These are phyloP conservation scores for Candida koratica DNA, from an alignment of 805 yeast species.

Conservation along the genomic window DNA sequence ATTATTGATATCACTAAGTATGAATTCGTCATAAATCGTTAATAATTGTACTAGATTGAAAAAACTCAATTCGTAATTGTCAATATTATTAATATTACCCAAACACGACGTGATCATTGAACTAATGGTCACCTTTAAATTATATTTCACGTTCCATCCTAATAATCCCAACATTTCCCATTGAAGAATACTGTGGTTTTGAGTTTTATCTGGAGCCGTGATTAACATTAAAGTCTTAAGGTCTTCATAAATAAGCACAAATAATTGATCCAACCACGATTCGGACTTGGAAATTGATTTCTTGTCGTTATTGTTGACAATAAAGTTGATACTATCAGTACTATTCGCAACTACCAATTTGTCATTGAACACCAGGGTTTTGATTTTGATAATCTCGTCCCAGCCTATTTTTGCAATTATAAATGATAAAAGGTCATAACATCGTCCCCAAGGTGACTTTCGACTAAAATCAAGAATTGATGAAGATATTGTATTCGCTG, in stretches of 20 bases:
- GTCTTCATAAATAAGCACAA: slow-evolving; percentile 67
- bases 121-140: slow-evolving; percentile 34
- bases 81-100: slow-evolving; percentile 39
- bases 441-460: slow-evolving; percentile 40
- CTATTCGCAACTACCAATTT: not conserved
- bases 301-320: slow-evolving; percentile 19
- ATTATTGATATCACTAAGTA: slow-evolving; percentile 31
- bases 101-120: slow-evolving; percentile 47
- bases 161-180: slow-evolving; percentile 72
- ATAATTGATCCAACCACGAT: slow-evolving; percentile 73
- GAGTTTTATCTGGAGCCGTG: slow-evolving; percentile 21
- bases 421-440: slow-evolving; percentile 64
- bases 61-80: slow-evolving; percentile 58
- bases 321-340: slow-evolving; percentile 5
- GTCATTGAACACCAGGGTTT: slow-evolving; percentile 59
- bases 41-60: slow-evolving; percentile 52
- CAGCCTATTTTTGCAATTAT: slow-evolving; percentile 74
- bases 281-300: slow-evolving; percentile 45
- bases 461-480: slow-evolving; percentile 31
- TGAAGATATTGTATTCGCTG: slow-evolving; percentile 23
- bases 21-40: slow-evolving; percentile 42
- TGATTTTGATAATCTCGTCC: slow-evolving; percentile 64
- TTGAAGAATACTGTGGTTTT: slow-evolving; percentile 57
- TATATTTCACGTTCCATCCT: slow-evolving; percentile 40
- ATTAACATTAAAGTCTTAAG: slow-evolving; percentile 26